phyloP scores from a whole-genome alignment of 73 alveolate species.

The Paramecium caudatum region DNA sequence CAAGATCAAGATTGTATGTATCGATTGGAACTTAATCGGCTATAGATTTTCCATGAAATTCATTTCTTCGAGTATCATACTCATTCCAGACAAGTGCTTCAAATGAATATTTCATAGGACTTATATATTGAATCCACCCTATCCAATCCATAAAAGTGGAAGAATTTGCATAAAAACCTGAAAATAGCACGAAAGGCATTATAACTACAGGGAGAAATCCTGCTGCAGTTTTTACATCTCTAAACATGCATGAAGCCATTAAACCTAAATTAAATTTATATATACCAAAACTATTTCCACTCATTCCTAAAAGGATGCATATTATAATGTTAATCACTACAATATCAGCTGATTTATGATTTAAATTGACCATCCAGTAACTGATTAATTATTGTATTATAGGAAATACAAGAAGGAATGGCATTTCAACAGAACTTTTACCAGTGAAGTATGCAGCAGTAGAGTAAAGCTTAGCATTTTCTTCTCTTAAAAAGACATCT shows the following conservation, averaged over 20 bases:
- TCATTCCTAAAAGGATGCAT: conserved; percentile 50
- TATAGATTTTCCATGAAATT: not conserved
- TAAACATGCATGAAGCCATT: conserved; percentile 76
- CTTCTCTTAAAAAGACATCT: conserved; percentile 83
- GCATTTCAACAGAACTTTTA: conserved; percentile 77
- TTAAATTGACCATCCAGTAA: conserved; percentile 73
- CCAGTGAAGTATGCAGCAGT: conserved; percentile 77
- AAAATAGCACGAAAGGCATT: conserved; percentile 84
- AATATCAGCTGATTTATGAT: conserved; percentile 38
- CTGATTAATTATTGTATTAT: conserved; percentile 5
- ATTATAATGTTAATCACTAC: not conserved
- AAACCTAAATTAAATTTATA: not conserved
- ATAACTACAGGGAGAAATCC: conserved; percentile 75
- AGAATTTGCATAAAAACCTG: conserved; percentile 82
- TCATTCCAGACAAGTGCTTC: conserved; percentile 82
- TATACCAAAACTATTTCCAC: conserved; percentile 78
- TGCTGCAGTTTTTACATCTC: conserved; percentile 76
- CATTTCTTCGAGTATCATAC: conserved; percentile 5
- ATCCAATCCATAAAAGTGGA: conserved; percentile 78
- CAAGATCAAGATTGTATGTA: not conserved
- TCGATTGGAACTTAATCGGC: not conserved
- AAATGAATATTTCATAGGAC: conserved; percentile 83
- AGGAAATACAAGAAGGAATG: conserved; percentile 69
- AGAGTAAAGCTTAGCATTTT: conserved; percentile 74
- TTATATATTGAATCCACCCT: conserved; percentile 84